These are phyloP conservation scores for Suillus discolor DNA, from an alignment of 768 basidiomycete species.

Conservation along the genomic window DNA sequence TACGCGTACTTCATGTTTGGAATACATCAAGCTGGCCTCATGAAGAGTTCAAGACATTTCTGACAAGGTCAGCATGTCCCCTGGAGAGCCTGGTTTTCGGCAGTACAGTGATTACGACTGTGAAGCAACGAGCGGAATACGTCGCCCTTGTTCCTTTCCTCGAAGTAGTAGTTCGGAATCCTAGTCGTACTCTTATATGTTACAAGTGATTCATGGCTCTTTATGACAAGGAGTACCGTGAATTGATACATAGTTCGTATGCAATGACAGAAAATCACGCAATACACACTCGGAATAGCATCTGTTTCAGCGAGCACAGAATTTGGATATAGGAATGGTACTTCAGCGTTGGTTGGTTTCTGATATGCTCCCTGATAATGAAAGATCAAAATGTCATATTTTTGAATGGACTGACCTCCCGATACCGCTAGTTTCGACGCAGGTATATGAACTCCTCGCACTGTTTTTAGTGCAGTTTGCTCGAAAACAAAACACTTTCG, in stretches of 20 bases:
- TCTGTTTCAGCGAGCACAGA: not conserved
- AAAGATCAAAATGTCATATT: no score
- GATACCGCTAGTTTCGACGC: no score
- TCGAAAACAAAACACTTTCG: no score
- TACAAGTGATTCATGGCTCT: no score
- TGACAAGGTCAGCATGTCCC: constrained; percentile 23
- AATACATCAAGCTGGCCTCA: constrained; percentile 17
- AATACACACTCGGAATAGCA: not conserved
- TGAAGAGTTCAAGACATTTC: constrained; percentile 19
- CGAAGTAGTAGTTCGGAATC: no score
- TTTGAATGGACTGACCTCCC: no score
- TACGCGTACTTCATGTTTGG: constrained; percentile 16
- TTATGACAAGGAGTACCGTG: not conserved
- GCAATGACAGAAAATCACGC: not conserved
- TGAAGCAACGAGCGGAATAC: constrained; percentile 16
- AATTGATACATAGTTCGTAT: not conserved
- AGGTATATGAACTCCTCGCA: no score
- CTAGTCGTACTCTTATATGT: no score
- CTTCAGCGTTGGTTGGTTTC: no score
- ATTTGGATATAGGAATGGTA: no score
- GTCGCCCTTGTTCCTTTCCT: constrained; percentile 18
- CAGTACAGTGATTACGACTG: constrained; percentile 8
- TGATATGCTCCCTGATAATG: no score
- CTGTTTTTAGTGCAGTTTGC: no score
- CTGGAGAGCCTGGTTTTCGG: constrained; percentile 24